phyloP scores from a whole-genome alignment of 176 grass and related monocot species.

The Juncus effusus region DNA sequence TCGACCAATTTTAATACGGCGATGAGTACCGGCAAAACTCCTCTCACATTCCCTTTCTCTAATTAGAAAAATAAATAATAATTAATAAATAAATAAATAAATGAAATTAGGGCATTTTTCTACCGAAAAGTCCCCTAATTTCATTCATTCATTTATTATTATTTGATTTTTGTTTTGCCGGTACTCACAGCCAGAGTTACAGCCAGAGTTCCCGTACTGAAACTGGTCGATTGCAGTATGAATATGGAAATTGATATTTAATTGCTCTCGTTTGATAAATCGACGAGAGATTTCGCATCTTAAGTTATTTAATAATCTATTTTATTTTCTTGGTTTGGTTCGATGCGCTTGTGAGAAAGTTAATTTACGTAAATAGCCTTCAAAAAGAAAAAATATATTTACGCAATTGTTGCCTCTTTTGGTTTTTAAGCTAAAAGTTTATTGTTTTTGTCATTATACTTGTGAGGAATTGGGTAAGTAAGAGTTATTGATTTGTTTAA shows the following conservation, averaged over 20 bases:
- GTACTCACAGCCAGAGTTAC: constrained; percentile 59
- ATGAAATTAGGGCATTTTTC: too few relatives aligned
- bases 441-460: too few relatives aligned
- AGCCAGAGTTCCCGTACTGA: constrained; percentile 80
- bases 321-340: constrained; percentile 6
- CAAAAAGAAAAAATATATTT: constrained; percentile 70
- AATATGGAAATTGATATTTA: constrained; percentile 55
- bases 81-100: background rate
- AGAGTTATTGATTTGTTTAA: too few relatives aligned
- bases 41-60: constrained; percentile 48
- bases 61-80: constrained; percentile 17
- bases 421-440: too few relatives aligned
- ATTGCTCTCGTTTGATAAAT: too few relatives aligned
- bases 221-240: constrained; percentile 57
- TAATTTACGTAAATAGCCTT: too few relatives aligned
- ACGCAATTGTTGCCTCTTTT: too few relatives aligned
- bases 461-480: too few relatives aligned
- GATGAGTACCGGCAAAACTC: constrained; percentile 57
- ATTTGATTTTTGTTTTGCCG: constrained; percentile 22
- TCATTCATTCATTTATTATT: too few relatives aligned
- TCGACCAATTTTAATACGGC: constrained; percentile 30
- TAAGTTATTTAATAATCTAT: constrained; percentile 35
- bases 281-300: too few relatives aligned
- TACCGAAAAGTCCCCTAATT: too few relatives aligned
- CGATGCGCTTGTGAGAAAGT: too few relatives aligned